phyloP scores from a whole-genome alignment of 331 rosid species.

The Prunus yedoensis region DNA sequence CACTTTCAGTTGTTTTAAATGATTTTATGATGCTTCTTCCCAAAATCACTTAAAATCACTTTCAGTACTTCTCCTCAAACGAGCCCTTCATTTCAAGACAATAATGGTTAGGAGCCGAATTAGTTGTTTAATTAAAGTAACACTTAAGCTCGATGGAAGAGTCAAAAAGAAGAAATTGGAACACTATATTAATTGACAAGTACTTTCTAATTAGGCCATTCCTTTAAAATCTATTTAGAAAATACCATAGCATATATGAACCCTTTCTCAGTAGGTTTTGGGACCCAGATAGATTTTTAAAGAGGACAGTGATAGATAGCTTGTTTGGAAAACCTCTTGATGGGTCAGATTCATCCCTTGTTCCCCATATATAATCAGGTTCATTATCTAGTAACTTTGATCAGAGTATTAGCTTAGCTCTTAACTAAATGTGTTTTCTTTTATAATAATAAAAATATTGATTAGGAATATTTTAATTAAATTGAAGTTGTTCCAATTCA shows the following conservation, averaged over 20 bases:
- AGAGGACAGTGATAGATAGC: background rate
- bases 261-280: background rate
- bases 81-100: background rate
- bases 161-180: background rate
- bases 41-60: no score
- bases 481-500: no score
- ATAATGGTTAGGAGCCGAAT: background rate
- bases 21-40: no score
- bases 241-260: background rate
- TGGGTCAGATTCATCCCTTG: background rate
- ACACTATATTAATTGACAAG: background rate
- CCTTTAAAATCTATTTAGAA: background rate
- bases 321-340: constrained; percentile 7
- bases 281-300: constrained; percentile 10
- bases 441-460: no score
- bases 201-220: background rate
- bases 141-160: background rate
- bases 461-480: no score
- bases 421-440: background rate
- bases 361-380: no score
- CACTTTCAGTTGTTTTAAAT: no score
- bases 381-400: no score
- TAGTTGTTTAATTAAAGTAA: background rate
- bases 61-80: no score
- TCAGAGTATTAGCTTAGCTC: background rate